Conservation (phyloP, 768 basidiomycete genomes). For the Termitomyces sp. region DNA sequence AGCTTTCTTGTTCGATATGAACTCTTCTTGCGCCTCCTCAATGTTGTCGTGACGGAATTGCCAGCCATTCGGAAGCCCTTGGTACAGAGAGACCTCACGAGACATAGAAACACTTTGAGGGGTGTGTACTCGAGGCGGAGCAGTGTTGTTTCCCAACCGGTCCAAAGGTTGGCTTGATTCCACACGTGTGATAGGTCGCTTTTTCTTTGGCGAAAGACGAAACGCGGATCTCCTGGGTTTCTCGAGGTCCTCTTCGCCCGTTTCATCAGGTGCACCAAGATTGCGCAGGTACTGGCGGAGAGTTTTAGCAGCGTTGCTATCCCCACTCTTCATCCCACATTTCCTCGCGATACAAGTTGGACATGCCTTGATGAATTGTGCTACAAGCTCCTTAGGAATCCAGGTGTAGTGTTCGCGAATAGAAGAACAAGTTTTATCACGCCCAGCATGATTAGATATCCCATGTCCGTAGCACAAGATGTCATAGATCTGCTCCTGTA, state of each 20-base stretch:
- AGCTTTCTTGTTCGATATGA: slow-evolving; percentile 5
- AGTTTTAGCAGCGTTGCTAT: slow-evolving; percentile 1
- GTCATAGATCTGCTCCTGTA: slow-evolving; percentile 75
- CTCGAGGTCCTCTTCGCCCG: not conserved
- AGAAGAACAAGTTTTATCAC: slow-evolving; percentile 70
- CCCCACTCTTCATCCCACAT: slow-evolving; percentile 24
- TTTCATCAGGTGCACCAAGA: not conserved
- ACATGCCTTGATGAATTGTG: slow-evolving; percentile 73
- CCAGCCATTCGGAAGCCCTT: slow-evolving; percentile 45
- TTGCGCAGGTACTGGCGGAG: slow-evolving; percentile 14
- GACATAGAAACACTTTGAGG: slow-evolving; percentile 30
- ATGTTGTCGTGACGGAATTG: slow-evolving; percentile 36
- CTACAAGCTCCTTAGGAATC: slow-evolving; percentile 81
- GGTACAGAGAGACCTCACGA: slow-evolving; percentile 42
- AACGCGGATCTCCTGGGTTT: not conserved
- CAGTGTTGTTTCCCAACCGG: slow-evolving; percentile 7
- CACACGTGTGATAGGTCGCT: not conserved
- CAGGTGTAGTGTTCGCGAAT: slow-evolving; percentile 72
- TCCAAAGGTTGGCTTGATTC: slow-evolving; percentile 4
- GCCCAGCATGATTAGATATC: slow-evolving; percentile 62
- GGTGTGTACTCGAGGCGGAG: slow-evolving; percentile 5
- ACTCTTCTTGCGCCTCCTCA: slow-evolving; percentile 24
- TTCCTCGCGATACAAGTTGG: slow-evolving; percentile 63
- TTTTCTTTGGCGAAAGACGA: not conserved
- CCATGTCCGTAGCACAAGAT: slow-evolving; percentile 72